Evolutionary conservation across 2,329 filamentous ascomycete species (phyloP).

Genomic region (Ceratocystiopsis sp.): DNA sequence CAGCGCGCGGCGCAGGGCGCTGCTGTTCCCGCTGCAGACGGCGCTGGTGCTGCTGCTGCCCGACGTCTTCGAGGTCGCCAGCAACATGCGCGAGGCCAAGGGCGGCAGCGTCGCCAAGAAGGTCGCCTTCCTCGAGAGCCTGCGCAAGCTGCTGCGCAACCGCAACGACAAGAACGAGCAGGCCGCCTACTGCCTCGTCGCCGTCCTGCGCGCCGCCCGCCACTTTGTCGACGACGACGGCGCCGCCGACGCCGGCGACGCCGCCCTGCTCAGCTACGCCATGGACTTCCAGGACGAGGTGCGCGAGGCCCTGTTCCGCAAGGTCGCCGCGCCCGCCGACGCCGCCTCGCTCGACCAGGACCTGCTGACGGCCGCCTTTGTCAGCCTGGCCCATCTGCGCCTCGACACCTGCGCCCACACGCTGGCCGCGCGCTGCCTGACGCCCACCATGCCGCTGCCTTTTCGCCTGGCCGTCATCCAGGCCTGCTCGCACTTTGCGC

Average conservation of each 20-base stretch:
- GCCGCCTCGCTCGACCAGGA: conserved; percentile 40
- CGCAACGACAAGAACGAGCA: conserved; percentile 51
- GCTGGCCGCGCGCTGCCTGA: conserved; percentile 39
- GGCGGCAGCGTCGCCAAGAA: conserved; percentile 47
- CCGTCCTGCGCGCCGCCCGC: conserved; percentile 42
- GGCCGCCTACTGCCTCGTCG: conserved; percentile 48
- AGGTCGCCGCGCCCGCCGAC: conserved; percentile 28
- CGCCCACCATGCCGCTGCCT: conserved; percentile 34
- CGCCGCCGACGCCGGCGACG: conserved; percentile 33
- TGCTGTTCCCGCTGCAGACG: conserved; percentile 46
- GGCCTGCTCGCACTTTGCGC: conserved; percentile 45
- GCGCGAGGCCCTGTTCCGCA: conserved; percentile 45
- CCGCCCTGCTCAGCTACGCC: conserved; percentile 44
- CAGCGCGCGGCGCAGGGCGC: conserved; percentile 33
- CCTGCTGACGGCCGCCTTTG: conserved; percentile 49
- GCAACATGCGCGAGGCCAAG: conserved; percentile 47
- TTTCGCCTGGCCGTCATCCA: conserved; percentile 48
- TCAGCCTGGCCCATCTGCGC: conserved; percentile 45
- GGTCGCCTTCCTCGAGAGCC: conserved; percentile 43
- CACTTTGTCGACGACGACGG: conserved; percentile 47
- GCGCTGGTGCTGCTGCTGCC: conserved; percentile 46
- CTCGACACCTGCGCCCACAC: conserved; percentile 40
- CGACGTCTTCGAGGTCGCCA: conserved; percentile 53
- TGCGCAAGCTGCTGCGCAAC: conserved; percentile 46
- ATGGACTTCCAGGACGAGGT: conserved; percentile 55